A percentile compares a stretch with the other conserved stretches of the same genome.
Evolutionary conservation across 1,139 yeast species (phyloP).

Genomic region (Diutina sp.): DNA sequence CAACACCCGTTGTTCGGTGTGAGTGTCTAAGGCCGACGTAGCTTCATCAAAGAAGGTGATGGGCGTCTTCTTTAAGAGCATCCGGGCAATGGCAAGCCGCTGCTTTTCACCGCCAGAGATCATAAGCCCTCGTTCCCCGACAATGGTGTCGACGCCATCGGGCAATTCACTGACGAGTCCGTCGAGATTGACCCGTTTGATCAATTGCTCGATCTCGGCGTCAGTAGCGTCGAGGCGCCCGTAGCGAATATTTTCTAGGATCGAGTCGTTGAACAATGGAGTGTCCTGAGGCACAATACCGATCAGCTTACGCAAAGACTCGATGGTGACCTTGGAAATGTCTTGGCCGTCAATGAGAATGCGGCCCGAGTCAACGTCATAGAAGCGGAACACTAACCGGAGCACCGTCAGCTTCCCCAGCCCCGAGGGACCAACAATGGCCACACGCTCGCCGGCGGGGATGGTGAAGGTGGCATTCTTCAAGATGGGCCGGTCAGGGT

Average conservation of each 20-base stretch:
- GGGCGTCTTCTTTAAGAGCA: slow-evolving; percentile 71
- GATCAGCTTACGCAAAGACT: slow-evolving; percentile 56
- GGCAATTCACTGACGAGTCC: slow-evolving; percentile 60
- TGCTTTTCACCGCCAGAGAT: slow-evolving; percentile 98
- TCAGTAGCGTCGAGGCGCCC: slow-evolving; percentile 70
- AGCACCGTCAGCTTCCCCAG: slow-evolving; percentile 90
- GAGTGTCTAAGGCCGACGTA: slow-evolving; percentile 92
- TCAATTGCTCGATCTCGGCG: slow-evolving; percentile 54
- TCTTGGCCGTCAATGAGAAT: slow-evolving; percentile 87
- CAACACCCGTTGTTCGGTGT: slow-evolving; percentile 79
- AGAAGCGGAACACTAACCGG: slow-evolving; percentile 76
- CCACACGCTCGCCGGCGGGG: slow-evolving; percentile 86
- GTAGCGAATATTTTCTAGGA: slow-evolving; percentile 75
- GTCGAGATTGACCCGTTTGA: slow-evolving; percentile 58
- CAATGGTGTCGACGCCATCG: slow-evolving; percentile 72
- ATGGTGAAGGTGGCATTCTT: slow-evolving; percentile 71
- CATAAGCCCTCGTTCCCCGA: slow-evolving; percentile 99
- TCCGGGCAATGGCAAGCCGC: slow-evolving; percentile 83
- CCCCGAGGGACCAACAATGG: slow-evolving; percentile 92
- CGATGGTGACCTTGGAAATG: slow-evolving; percentile 60
- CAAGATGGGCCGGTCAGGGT: slow-evolving; percentile 76
- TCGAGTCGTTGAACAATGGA: slow-evolving; percentile 86
- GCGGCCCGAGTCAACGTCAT: slow-evolving; percentile 69
- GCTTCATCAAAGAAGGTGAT: slow-evolving; percentile 96
- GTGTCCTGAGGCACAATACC: slow-evolving; percentile 99